Conservation (phyloP, 208 protist genomes). For the Leishmania arabica region DNA sequence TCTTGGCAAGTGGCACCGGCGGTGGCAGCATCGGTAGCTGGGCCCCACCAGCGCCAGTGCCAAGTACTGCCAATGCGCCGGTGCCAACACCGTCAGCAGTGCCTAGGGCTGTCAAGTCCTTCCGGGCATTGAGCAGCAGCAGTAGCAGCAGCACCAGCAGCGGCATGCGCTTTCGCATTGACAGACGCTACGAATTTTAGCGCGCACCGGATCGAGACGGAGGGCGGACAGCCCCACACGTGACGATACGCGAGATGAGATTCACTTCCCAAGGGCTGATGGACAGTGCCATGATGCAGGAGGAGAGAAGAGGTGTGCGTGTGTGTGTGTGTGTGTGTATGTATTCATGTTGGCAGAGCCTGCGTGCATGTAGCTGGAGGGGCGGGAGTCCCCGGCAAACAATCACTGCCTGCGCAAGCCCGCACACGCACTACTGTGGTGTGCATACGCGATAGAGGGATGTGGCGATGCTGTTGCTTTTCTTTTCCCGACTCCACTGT, state of each 20-base stretch:
- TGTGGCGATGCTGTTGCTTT: background rate
- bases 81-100: background rate
- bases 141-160: constrained; percentile 25
- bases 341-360: background rate
- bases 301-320: background rate
- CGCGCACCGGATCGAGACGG: background rate
- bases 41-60: background rate
- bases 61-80: background rate
- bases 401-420: background rate
- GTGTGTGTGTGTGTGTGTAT: background rate
- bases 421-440: background rate
- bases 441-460: background rate
- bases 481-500: no score
- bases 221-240: background rate
- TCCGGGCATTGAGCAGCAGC: constrained; percentile 24
- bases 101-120: constrained; percentile 8
- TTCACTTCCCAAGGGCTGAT: background rate
- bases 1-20: background rate
- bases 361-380: background rate
- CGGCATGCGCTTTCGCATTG: constrained; percentile 2
- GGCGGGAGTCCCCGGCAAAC: background rate
- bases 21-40: constrained; percentile 2
- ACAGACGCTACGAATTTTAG: constrained; percentile 17
- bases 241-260: background rate
- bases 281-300: background rate